phyloP scores from a whole-genome alignment of 2,329 filamentous ascomycete species.

The Sporothrix inflata region DNA sequence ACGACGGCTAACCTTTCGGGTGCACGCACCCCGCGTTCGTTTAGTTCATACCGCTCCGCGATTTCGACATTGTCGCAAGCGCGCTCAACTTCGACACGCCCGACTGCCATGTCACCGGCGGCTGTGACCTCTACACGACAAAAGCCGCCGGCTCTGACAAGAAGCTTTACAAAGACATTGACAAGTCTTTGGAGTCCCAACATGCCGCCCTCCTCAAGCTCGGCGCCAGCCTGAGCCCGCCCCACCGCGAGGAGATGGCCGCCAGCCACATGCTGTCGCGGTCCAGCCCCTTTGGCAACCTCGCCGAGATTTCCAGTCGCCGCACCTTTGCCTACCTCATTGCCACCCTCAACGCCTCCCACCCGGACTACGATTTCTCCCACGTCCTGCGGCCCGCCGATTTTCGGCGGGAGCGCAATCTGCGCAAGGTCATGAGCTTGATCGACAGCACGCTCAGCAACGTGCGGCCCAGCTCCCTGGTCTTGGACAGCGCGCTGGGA shows the following conservation, averaged over 20 bases:
- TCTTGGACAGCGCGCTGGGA: constrained; percentile 46
- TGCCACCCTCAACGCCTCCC: constrained; percentile 92
- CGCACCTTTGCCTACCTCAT: constrained; percentile 96
- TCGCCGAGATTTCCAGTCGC: constrained; percentile 85
- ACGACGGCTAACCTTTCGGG: background rate
- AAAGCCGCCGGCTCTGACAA: constrained; percentile 95
- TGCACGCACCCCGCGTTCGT: background rate
- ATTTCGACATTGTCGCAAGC: constrained; percentile 88
- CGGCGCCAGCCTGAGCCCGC: constrained; percentile 84
- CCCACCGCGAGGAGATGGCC: constrained; percentile 72
- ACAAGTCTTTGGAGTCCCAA: constrained; percentile 85
- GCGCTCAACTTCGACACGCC: constrained; percentile 95
- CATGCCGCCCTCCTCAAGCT: constrained; percentile 86
- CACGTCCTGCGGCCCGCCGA: constrained; percentile 86
- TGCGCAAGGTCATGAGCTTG: constrained; percentile 81
- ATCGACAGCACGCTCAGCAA: constrained; percentile 88
- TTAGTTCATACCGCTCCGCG: constrained; percentile 87
- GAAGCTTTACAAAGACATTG: constrained; percentile 95
- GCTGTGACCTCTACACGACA: constrained; percentile 95
- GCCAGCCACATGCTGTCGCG: constrained; percentile 74
- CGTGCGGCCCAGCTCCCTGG: constrained; percentile 66
- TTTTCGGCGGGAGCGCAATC: constrained; percentile 80
- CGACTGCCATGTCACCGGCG: constrained; percentile 88
- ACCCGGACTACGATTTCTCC: constrained; percentile 96
- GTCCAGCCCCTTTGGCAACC: constrained; percentile 87